These are phyloP conservation scores for Hyaloperonospora arabidopsidis DNA, from an alignment of 352 stramenopile species.

Conservation along the genomic window DNA sequence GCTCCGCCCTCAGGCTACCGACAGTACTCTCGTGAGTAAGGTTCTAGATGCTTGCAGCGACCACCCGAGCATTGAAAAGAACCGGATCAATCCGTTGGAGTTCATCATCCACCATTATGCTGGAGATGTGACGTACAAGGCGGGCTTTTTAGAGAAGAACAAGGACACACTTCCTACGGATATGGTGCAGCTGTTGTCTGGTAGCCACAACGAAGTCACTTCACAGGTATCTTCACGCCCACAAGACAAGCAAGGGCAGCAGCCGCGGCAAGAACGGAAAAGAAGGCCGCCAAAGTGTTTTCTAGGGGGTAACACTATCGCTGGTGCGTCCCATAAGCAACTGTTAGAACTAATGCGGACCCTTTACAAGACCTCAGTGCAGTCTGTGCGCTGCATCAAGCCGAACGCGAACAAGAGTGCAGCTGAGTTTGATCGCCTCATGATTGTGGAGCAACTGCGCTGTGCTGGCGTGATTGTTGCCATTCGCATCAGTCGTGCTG, in stretches of 20 bases:
- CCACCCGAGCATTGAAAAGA: slow-evolving; percentile 81
- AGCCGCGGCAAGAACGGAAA: slow-evolving; percentile 41
- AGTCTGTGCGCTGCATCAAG: slow-evolving; percentile 89
- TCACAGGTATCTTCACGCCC: slow-evolving; percentile 57
- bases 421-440: slow-evolving; percentile 72
- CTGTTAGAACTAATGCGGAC: slow-evolving; percentile 80
- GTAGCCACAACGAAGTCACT: slow-evolving; percentile 53
- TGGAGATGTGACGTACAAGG: slow-evolving; percentile 75
- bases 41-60: slow-evolving; percentile 66
- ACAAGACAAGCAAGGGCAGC: slow-evolving; percentile 29
- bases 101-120: slow-evolving; percentile 82
- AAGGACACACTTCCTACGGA: slow-evolving; percentile 78
- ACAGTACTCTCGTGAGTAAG: slow-evolving; percentile 80
- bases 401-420: slow-evolving; percentile 85
- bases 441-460: slow-evolving; percentile 86
- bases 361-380: slow-evolving; percentile 80
- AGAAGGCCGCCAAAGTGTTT: slow-evolving; percentile 59
- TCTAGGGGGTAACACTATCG: slow-evolving; percentile 75
- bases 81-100: slow-evolving; percentile 71
- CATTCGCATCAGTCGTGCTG: slow-evolving; percentile 82
- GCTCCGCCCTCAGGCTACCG: slow-evolving; percentile 75
- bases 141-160: slow-evolving; percentile 81
- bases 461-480: slow-evolving; percentile 86
- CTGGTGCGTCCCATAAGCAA: slow-evolving; percentile 80
- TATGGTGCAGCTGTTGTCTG: slow-evolving; percentile 67